Base-by-base conservation (phyloP, 176 grass and related monocot genomes). In the Phoenix dactylifera region DNA sequence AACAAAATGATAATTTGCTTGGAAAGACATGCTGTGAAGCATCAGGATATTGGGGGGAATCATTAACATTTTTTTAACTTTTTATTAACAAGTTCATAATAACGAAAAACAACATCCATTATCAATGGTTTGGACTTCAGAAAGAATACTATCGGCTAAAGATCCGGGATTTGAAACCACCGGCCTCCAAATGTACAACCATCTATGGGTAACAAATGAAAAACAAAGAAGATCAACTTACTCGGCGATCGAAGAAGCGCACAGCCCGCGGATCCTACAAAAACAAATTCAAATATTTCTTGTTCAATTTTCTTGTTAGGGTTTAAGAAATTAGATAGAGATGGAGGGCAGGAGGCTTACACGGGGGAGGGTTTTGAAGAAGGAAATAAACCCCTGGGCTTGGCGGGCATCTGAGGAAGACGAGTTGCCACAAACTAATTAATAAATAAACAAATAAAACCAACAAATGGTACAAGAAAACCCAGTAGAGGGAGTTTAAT, bases 301-400 rank as follows among this genome's bases (percentile, higher is more conserved):
- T 9, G 25, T 55, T 16, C 26, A 55, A 17, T 0, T 39, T 22
- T 16, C 17, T 10, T 22, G 6, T 44, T 22, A 49, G 30, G n/a
- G n/a, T 53, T 59, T 30, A 28, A 16, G 23, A 53, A 66, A 7
- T 55, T 44, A 44, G 35, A 44, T 44, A 2, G 35, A 14, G 35
- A 44, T 44, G 10, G 35, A 44, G 35, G 35, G 35, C 59, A 51
- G 19, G 16, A 58, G 35, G 19, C 83, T 57, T 55, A 90, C 92
- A 65, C 80, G 79, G 5, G 92, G 83, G 6, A 96, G 59, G 50
- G 63, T 87, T 63, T 80, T 90, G 80, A 96, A 88, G 78, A 96
- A 96, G 28, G 92, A 87, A 65, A 90, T 96, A 79, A 96, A 96
- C 26, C 92, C 92, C 75, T 90, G 87, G 16, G 83, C 83, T 68